Base-by-base conservation (phyloP, 2,329 filamentous ascomycete genomes). In the Hypoxylon sp. region DNA sequence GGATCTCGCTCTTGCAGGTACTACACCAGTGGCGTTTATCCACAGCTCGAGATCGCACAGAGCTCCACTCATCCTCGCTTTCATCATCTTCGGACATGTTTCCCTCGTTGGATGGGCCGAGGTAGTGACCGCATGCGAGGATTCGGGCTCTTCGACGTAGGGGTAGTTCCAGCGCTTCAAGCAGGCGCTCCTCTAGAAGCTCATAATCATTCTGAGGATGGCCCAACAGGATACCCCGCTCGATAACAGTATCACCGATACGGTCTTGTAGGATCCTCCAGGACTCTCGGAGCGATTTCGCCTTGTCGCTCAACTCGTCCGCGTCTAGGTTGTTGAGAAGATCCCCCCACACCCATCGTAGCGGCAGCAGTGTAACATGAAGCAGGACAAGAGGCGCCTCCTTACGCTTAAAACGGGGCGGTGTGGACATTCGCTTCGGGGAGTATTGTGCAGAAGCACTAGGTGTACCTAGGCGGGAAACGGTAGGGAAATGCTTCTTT, bases 131-230 rank as follows among this genome's bases (percentile, higher is more conserved):
- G 72, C 92, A 94, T 73, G 91, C 91, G 5, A 93, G 84, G 47
- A 94, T 89, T 2, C 90, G 85, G 2, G 91, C 91, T n/a, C 88
- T 83, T 1, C 87, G 83, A 14, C 83, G 83, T 31, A 90, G 82
- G 1, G 89, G 90, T 14, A 95, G 83, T 77, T 94, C 92, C 50
- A 94, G 80, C 1, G 91, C 90, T 78, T 94, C 92, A 2, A 94
- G 82, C 35, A 95, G 83, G 29, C 92, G 85, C 80, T 94, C 92
- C 80, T 95, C 92, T 0, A 96, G 85, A 63, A 93, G 81, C 78
- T 94, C 92, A 74, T 92, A 95, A 77, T 94, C 92, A 62, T 91
- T 91, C 72, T 92, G 88, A 0, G 93, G 93, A 76, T 96, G 93
- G 1, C 92, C 88, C 6, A 96, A 85, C 47, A 96, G 82, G 35